A percentile compares a stretch with the other conserved stretches of the same genome.
phyloP scores from a whole-genome alignment of 306 rosid species.

The Sindora glabra region DNA sequence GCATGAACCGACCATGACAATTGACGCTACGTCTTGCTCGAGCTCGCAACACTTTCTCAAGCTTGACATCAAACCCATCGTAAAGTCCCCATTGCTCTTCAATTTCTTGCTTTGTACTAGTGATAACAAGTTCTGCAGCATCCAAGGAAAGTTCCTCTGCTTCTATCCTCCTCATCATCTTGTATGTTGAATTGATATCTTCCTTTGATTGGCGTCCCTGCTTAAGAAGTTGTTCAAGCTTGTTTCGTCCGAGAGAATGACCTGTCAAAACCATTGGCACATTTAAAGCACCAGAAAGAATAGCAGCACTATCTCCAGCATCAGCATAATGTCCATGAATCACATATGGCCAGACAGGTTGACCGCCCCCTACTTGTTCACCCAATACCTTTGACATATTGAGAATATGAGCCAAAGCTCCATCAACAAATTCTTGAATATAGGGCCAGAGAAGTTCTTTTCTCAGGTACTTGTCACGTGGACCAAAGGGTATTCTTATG shows the following conservation, averaged over 20 bases:
- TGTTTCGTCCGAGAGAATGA: conserved; percentile 87
- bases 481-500: conserved; percentile 82
- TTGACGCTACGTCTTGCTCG: conserved; percentile 77
- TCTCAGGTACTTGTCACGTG: conserved; percentile 67
- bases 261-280: conserved; percentile 91
- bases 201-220: conserved; percentile 88
- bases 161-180: conserved; percentile 87
- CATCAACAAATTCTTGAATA: conserved; percentile 84
- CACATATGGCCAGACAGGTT: conserved; percentile 89
- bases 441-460: conserved; percentile 91
- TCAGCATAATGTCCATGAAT: conserved; percentile 92
- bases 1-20: conserved; percentile 86
- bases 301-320: conserved; percentile 89
- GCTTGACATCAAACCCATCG: conserved; percentile 87
- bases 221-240: conserved; percentile 87
- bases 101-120: conserved; percentile 88
- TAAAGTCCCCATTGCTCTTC: conserved; percentile 96
- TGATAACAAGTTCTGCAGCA: conserved; percentile 86
- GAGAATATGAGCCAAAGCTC: conserved; percentile 82
- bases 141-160: conserved; percentile 86
- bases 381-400: conserved; percentile 88
- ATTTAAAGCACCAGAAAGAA: conserved; percentile 86
- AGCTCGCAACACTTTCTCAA: conserved; percentile 81
- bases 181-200: conserved; percentile 80
- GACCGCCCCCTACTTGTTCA: conserved; percentile 76